These are phyloP conservation scores for Oldenlandia corymbosa DNA, from an alignment of 257 asterid species.

Conservation along the genomic window DNA sequence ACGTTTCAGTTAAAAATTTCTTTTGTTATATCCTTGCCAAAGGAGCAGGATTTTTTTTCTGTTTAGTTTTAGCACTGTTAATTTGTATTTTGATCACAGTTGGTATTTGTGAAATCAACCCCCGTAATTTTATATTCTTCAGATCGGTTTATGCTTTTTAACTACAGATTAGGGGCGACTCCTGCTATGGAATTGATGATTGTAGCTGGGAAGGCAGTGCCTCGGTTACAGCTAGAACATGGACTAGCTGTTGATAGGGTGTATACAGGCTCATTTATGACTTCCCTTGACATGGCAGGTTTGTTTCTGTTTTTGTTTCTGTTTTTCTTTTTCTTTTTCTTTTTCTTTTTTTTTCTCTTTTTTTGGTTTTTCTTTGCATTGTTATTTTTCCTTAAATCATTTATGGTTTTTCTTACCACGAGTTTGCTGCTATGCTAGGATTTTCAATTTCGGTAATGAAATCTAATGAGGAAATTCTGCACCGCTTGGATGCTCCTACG, in stretches of 20 bases:
- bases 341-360: too few relatives aligned
- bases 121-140: neutral
- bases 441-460: constrained; percentile 93
- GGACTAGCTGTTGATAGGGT: constrained; percentile 98
- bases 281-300: constrained; percentile 99
- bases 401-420: constrained; percentile 15
- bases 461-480: constrained; percentile 61
- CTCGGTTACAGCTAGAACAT: constrained; percentile 85
- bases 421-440: constrained; percentile 40
- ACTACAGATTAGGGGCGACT: constrained; percentile 86
- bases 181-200: constrained; percentile 97
- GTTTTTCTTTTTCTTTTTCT: neutral
- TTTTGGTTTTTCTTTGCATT: neutral
- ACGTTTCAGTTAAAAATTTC: too few relatives aligned
- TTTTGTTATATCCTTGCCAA: too few relatives aligned
- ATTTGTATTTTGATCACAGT: neutral
- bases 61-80: neutral
- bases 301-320: constrained; percentile 12
- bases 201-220: constrained; percentile 89
- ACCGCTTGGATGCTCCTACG: constrained; percentile 84
- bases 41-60: too few relatives aligned
- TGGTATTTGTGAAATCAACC: neutral
- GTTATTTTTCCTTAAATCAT: neutral
- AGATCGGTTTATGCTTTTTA: constrained; percentile 11
- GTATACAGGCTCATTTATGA: constrained; percentile 96